Evolutionary conservation across 805 yeast genomes (phyloP), one percentile per base, ranked within the genome.

Genomic region (Ogataea paraovalis): DNA sequence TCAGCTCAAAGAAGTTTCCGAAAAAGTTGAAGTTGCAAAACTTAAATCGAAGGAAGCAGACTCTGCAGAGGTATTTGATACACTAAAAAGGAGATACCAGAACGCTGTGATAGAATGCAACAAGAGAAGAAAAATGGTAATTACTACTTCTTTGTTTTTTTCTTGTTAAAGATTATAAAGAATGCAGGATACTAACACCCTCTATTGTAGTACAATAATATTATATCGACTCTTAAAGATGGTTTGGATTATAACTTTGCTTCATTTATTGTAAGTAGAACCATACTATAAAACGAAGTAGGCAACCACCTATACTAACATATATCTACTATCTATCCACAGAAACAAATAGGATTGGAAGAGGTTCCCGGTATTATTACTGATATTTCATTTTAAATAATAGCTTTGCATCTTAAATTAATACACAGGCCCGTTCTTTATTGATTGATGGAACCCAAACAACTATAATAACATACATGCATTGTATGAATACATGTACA

Each of bases 191-290:
- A 30, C 34, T 25, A 39, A 21, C 42, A 39, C 18, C 21, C 28
- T 7, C 28, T 25, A 6, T 25, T 25, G 13, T n/a, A 33, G 47
- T 39, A 39, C 40, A 21, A 30, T 7, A 39, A 44, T 19, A 48
- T 54, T 36, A 20, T 52, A 4, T 41, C 39, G 13, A 42, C 43
- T n/a, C 19, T 49, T 39, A 37, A 44, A 41, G 47, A 55, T 32
- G 36, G 45, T 8, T 25, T 49, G 12, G 51, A 49, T 2, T 41
- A 51, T 25, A 41, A 49, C 27, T 46, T 23, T 20, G 14, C 39
- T n/a, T 19, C 37, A 9, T 28, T 55, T 14, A 12, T 39, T 16
- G 43, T 39, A 40, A 27, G 47, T 20, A 3, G 4, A 3, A n/a
- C 12, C 23, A 5, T 18, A 21, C 9, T 4, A 10, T 37, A 30